Evolutionary conservation across 441 rosid genomes (phyloP).

Genomic region (Adansonia rubrostipa): DNA sequence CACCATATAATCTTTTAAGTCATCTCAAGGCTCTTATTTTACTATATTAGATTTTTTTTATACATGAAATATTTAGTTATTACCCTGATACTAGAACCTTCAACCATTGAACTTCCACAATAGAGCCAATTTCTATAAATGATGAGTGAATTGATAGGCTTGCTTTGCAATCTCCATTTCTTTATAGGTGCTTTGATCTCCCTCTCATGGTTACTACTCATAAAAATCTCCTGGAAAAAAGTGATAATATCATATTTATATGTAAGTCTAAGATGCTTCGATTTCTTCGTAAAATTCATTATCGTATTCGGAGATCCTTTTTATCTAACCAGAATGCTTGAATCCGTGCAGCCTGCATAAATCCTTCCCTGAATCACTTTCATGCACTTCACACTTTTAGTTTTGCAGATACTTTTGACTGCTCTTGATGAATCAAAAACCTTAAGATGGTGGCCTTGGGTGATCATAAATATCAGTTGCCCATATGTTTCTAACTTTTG

Average conservation of each 20-base stretch:
- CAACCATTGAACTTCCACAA: constrained; percentile 63
- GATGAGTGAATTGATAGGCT: constrained; percentile 68
- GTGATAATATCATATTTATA: background rate
- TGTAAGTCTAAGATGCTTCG: constrained; percentile 16
- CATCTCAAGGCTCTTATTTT: constrained; percentile 25
- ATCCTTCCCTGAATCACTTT: constrained; percentile 65
- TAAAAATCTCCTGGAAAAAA: constrained; percentile 59
- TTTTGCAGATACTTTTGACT: constrained; percentile 56
- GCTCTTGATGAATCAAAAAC: constrained; percentile 67
- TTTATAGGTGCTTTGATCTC: constrained; percentile 75
- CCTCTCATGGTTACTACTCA: constrained; percentile 55
- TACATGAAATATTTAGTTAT: constrained; percentile 3
- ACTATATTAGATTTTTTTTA: background rate
- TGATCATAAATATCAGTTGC: constrained; percentile 51
- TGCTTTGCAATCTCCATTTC: constrained; percentile 76
- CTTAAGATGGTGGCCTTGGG: constrained; percentile 70
- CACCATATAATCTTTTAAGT: constrained; percentile 20
- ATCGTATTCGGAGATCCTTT: constrained; percentile 4
- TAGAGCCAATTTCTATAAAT: constrained; percentile 88
- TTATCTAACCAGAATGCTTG: constrained; percentile 77
- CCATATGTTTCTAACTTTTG: constrained; percentile 62
- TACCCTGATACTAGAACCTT: constrained; percentile 81
- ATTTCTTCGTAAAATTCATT: constrained; percentile 15
- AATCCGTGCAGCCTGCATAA: constrained; percentile 76
- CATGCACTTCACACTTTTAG: constrained; percentile 70